These are phyloP conservation scores for Periconia sp. DNA, from an alignment of 2,329 filamentous ascomycete genomes.

Conservation along the genomic window DNA sequence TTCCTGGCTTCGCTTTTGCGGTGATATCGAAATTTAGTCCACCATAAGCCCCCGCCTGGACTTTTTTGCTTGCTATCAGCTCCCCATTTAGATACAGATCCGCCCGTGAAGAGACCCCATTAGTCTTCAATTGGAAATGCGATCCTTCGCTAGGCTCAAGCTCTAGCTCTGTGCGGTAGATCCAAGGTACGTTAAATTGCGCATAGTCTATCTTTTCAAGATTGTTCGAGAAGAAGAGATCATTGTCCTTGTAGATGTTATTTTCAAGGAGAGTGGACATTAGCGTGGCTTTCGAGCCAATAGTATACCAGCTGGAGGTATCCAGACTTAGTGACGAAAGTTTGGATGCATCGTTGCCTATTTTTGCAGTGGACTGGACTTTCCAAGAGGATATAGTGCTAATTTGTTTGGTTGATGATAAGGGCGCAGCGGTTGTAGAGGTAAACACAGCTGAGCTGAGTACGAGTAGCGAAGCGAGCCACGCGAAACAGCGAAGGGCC, in stretches of 20 bases:
- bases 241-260: conserved; percentile 58
- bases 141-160: conserved; percentile 23
- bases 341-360: conserved; percentile 14
- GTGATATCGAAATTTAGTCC: conserved; percentile 65
- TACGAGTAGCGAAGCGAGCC: conserved; percentile 6
- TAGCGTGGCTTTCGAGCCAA: conserved; percentile 59
- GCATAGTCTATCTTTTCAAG: conserved; percentile 52
- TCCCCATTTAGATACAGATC: conserved; percentile 66
- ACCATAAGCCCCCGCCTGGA: conserved; percentile 63
- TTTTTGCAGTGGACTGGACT: conserved; percentile 21
- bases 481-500: background rate
- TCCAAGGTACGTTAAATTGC: conserved; percentile 62
- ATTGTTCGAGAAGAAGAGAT: conserved; percentile 63
- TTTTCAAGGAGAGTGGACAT: conserved; percentile 64
- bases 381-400: conserved; percentile 27
- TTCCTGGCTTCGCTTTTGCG: conserved; percentile 37
- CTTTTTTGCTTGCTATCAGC: conserved; percentile 54
- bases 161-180: conserved; percentile 55
- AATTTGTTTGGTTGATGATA: conserved; percentile 8
- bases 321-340: conserved; percentile 41
- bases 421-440: conserved; percentile 5
- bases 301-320: conserved; percentile 59
- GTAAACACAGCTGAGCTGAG: conserved; percentile 3
- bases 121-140: conserved; percentile 61
- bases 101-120: conserved; percentile 66